Conservation (phyloP, 176 grass and related monocot genomes). For the Carex parvula region DNA sequence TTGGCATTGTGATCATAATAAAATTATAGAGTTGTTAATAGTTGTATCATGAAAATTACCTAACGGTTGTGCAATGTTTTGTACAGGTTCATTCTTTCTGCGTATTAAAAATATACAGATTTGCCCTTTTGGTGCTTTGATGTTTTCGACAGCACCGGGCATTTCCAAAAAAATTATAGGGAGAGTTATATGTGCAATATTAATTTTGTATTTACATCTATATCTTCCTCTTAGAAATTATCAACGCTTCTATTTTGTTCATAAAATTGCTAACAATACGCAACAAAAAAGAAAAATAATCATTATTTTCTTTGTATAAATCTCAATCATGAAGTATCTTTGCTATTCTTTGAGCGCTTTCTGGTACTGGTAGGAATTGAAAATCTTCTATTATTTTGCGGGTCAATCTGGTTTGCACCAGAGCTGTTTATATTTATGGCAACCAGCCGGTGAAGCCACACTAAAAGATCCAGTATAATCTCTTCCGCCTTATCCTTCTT, state of each 20-base stretch:
- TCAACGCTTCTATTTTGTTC: neutral
- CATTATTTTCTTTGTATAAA: neutral
- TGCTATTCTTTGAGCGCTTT: neutral
- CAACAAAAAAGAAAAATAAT: neutral
- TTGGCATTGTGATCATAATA: no score
- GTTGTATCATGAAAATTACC: no score
- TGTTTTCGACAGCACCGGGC: no score
- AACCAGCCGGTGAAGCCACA: conserved; percentile 47
- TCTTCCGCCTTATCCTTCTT: conserved; percentile 50
- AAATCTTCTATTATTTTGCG: neutral
- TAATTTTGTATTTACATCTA: neutral
- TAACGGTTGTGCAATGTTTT: no score
- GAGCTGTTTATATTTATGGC: neutral
- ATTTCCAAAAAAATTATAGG: no score
- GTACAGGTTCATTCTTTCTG: no score
- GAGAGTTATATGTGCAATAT: neutral
- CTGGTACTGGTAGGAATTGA: neutral
- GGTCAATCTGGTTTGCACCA: neutral
- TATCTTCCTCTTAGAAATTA: neutral
- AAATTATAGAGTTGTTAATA: no score
- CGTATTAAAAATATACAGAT: no score
- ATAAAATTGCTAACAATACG: neutral
- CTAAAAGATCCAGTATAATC: conserved; percentile 45
- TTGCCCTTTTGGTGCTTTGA: no score
- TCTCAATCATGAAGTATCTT: neutral